Base-by-base conservation (phyloP, 768 basidiomycete genomes). In the Kwoniella heveanensis region DNA sequence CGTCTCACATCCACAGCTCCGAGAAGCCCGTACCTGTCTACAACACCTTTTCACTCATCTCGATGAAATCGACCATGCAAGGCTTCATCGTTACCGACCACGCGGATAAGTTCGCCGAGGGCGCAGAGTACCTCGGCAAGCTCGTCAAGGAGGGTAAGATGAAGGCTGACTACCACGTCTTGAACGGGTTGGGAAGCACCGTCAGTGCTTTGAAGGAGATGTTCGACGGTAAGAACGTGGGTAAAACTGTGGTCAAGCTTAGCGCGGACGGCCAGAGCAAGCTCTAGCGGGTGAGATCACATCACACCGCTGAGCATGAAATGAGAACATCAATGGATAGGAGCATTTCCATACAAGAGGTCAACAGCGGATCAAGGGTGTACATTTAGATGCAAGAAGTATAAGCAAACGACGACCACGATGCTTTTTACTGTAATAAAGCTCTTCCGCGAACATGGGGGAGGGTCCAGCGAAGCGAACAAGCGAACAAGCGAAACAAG, bases 41-140 rank as follows among this genome's bases (percentile, higher is more conserved):
- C 62, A 84, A 84, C 54, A 92, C 91, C 73, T 66, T 81, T 36
- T 86, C 82, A 60, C 81, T 96, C 58, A 92, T 96, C 67, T 73
- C 84, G 0, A 88, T 89, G 74, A 85, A 92, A 47, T 91, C 90
- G 17, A 88, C 83, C 44, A 86, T 97, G 1, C 83, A 90, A 73
- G 94, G 94, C 8, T 96, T 92, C 81, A 83, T 94, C 70, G 85
- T 91, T 9, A 83, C 91, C 64, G 92, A 97, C 80, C 93, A 92
- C 76, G 82, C 69, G 15, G 46, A 66, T 17, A 70, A 74, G 27
- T 77, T 71, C 60, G 36, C 59, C 17, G 77, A 79, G 56, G 78
- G 59, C 1, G 36, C 66, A 39, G 64, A 69, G 10, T 77, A 77
- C 51, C 64, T 79, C 37, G 67, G 72, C 19, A 64, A 69, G 15